Base-by-base conservation (phyloP, 192 early-diverging fungal genomes). In the Rhizoclosmatium sp. region DNA sequence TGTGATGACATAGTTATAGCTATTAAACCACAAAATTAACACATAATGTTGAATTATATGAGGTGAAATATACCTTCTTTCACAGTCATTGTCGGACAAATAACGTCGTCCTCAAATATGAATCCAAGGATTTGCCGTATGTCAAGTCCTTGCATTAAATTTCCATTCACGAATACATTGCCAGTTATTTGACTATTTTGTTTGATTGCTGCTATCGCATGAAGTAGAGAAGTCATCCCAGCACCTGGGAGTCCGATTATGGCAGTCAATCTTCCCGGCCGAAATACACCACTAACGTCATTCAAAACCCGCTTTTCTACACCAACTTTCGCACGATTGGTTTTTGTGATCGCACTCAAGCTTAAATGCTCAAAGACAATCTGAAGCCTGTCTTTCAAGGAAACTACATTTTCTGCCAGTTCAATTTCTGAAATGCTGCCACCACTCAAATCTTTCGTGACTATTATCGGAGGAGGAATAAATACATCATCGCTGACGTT, bases 201-300 rank as follows among this genome's bases (percentile, higher is more conserved):
- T 31, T 82, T 51, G 56, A 86, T 75, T 70, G 88, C 90, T 2
- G 91, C 92, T 7, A 81, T 67, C 2, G 69, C 73, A 47, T 81
- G 54, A 12, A 81, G 48, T 21, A 81, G 59, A 4, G 69, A 78
- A 4, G 81, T 82, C 71, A 78, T 82, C 3, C 96, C 96, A 19
- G 95, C 94, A 5, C 95, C 95, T 16, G 92, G 93, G 2, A 93
- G 92, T 2, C 96, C 96, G 91, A 96, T 96, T 10, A 98, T 87
- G 4, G 93, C 94, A 65, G 93, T 84, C 31, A 95, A 75, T 47
- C 91, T 88, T 40, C 93, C 95, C 3, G 94, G 89, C 21, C 87
- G 74, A 67, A 82, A 82, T 3, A 59, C 62, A 23, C 69, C 76
- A 4, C 21, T 69, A 44, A 77, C 41, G 47, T 65, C 49, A 16